Evolutionary conservation across 2,329 filamentous ascomycete species (phyloP), one percentile per base, ranked within the genome.

Genomic region (Talaromyces sp.): DNA sequence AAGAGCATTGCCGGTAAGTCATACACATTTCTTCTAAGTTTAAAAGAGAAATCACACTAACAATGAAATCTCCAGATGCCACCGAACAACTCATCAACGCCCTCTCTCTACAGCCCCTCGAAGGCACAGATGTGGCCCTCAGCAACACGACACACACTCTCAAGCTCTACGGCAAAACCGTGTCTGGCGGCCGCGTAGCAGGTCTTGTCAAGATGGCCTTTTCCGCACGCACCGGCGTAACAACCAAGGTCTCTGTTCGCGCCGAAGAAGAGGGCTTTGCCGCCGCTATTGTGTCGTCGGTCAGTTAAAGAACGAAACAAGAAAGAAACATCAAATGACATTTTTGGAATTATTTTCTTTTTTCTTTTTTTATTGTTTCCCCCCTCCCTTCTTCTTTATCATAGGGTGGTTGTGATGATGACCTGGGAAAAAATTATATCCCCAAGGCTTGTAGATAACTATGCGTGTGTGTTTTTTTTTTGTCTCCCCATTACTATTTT

Each of bases 151-250:
- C 93, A 65, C 95, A 99, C 77, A 93, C 92, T 4, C 88, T 99
- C 73, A 98, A 96, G 80, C 82, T 99, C 39, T 90, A 97, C 75
- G 95, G 95, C 73, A 98, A 97, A 86, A 96, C 92, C 51, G 88
- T 98, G 65, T 88, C 85, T 36, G 95, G 93, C 39, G 95, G 95
- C 67, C 89, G 89, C 71, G 93, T 99, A 17, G 91, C 93, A 60
- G 90, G 90, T 63, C 88, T 86, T 66, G 87, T 98, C 66, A 86
- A 92, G 77, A 96, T 99, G 93, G 95, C 93, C 0, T 97, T 87
- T 78, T 96, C 91, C 64, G 87, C 90, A 70, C 96, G 96, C 84
- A 89, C 88, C 56, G 95, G 95, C 58, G 92, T 98, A 28, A 97
- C 95, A 62, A 96, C 93, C 71, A 98, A 98, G 85, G 92, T 99